phyloP scores from a whole-genome alignment of 2,329 filamentous ascomycete genomes.

The Aaosphaeria arxii region DNA sequence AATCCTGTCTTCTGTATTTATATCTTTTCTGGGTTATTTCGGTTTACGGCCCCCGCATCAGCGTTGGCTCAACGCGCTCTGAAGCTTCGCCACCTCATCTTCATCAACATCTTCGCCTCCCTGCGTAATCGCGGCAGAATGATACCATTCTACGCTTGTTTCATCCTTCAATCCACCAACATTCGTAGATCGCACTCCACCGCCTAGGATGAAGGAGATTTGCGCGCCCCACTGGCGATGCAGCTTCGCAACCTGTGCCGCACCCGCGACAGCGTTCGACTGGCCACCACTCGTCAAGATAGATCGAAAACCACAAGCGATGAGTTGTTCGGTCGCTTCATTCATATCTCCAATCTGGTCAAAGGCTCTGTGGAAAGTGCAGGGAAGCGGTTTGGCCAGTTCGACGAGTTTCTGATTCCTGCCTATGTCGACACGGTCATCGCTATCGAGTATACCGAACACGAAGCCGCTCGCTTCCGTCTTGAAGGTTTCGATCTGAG shows the following conservation, averaged over 20 bases:
- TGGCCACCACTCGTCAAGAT: slow-evolving; percentile 51
- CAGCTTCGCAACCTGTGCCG: slow-evolving; percentile 28
- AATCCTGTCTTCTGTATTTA: too few relatives aligned
- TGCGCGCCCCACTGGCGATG: slow-evolving; percentile 24
- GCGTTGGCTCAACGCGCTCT: background rate
- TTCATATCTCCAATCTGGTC: slow-evolving; percentile 39
- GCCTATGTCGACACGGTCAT: slow-evolving; percentile 37
- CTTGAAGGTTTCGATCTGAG: slow-evolving; percentile 36
- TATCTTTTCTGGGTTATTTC: too few relatives aligned
- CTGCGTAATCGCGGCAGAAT: slow-evolving; percentile 44
- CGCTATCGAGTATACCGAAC: slow-evolving; percentile 46
- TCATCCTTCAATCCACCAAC: slow-evolving; percentile 29
- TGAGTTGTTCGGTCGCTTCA: slow-evolving; percentile 36
- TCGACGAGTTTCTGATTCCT: slow-evolving; percentile 43
- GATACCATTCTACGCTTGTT: slow-evolving; percentile 36
- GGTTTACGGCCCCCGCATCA: too few relatives aligned
- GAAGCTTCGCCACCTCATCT: slow-evolving; percentile 20
- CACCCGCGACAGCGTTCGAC: slow-evolving; percentile 33
- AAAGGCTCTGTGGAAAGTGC: slow-evolving; percentile 56
- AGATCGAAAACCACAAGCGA: slow-evolving; percentile 43
- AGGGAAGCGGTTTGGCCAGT: slow-evolving; percentile 42
- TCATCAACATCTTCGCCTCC: slow-evolving; percentile 29
- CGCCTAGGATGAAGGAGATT: slow-evolving; percentile 50
- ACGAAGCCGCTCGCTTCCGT: slow-evolving; percentile 49
- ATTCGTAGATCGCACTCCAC: slow-evolving; percentile 49